Conservation (phyloP, 129 eudicot species). For the Chrysanthemum lavandulifolium region DNA sequence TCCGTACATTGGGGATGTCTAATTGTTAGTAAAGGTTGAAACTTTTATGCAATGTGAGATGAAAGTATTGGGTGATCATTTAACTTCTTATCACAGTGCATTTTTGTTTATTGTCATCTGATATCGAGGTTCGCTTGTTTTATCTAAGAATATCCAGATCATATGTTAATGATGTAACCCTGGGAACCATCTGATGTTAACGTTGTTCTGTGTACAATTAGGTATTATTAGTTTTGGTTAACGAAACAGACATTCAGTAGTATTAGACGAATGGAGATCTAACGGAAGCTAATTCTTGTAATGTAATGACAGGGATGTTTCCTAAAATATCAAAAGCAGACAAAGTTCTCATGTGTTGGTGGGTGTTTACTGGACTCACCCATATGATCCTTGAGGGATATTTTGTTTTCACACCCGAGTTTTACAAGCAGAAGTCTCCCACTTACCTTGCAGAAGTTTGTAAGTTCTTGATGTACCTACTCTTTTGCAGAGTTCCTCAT, state of each 20-base stretch:
- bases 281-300: constrained; percentile 10
- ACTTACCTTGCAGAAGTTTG: constrained; percentile 87
- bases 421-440: constrained; percentile 57
- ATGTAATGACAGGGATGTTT: constrained; percentile 49
- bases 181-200: constrained; percentile 9
- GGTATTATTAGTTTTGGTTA: background rate
- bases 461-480: constrained; percentile 33
- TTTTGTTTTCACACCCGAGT: constrained; percentile 79
- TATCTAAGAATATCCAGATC: too few relatives aligned
- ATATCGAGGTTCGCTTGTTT: too few relatives aligned
- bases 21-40: too few relatives aligned
- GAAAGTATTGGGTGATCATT: too few relatives aligned
- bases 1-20: too few relatives aligned
- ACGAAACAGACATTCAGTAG: background rate
- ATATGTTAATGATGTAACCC: background rate
- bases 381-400: constrained; percentile 93
- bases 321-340: constrained; percentile 58
- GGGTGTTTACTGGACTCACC: constrained; percentile 83
- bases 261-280: background rate
- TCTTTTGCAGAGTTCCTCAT: background rate
- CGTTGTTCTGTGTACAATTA: background rate
- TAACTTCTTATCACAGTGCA: background rate
- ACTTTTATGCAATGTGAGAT: too few relatives aligned
- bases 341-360: constrained; percentile 90
- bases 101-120: too few relatives aligned